phyloP scores from a whole-genome alignment of 345 rosid species.

The Linum usitatissimum region DNA sequence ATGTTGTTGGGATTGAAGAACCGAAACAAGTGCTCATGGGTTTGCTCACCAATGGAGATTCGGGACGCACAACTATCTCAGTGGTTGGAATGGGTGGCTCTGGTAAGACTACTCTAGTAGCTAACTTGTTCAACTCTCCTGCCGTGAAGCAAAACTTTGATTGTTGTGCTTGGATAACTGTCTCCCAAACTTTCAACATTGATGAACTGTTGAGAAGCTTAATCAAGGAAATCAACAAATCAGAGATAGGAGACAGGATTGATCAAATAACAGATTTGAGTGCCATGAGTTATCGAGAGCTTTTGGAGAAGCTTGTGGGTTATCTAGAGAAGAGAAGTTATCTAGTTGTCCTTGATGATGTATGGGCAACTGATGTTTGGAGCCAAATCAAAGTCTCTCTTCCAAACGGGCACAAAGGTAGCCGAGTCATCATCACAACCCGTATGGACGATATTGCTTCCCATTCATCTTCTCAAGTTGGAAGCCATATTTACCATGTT shows the following conservation, averaged over 20 bases:
- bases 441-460: background rate
- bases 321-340: background rate
- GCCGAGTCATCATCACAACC: constrained; percentile 6
- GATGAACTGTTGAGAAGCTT: constrained; percentile 1
- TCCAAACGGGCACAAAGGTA: background rate
- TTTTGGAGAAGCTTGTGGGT: background rate
- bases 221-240: background rate
- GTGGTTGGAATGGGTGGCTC: constrained; percentile 11
- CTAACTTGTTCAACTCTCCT: background rate
- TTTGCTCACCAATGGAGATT: background rate
- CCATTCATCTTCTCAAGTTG: too few relatives aligned
- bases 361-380: constrained; percentile 7
- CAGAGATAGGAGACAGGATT: background rate
- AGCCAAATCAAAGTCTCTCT: background rate
- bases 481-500: background rate
- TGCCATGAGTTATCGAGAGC: background rate
- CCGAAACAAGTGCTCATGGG: background rate
- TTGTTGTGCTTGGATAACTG: constrained; percentile 1
- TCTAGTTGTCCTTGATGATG: constrained; percentile 2
- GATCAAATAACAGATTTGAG: background rate
- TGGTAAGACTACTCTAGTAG: constrained; percentile 5
- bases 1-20: constrained; percentile 4
- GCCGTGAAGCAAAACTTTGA: background rate
- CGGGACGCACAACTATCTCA: background rate
- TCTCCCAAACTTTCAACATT: constrained; percentile 1